These are phyloP conservation scores for Luffa acutangula DNA, from an alignment of 306 rosid genomes.

Conservation along the genomic window DNA sequence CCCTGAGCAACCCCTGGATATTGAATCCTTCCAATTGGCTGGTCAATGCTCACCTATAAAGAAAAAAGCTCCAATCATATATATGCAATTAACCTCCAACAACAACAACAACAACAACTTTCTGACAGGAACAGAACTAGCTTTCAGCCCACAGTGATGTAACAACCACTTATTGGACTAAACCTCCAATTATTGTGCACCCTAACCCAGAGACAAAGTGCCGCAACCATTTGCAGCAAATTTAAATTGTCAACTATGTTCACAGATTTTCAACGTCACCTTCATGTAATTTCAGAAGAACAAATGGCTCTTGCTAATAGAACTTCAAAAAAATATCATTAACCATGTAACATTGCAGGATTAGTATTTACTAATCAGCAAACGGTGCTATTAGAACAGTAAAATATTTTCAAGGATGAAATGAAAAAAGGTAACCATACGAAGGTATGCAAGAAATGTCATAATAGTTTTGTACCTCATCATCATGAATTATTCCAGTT, in stretches of 20 bases:
- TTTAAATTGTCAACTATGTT: not conserved
- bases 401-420: not conserved
- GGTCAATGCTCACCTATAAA: slow-evolving; percentile 54
- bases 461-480: slow-evolving; percentile 36
- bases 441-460: not conserved
- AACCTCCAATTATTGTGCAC: not conserved
- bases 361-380: not conserved
- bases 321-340: not conserved
- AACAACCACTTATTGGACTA: not conserved
- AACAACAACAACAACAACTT: not conserved
- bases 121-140: not conserved
- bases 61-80: slow-evolving; percentile 2
- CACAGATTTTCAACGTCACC: not conserved
- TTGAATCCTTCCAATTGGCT: slow-evolving; percentile 62
- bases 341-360: not conserved
- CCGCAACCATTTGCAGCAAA: not conserved
- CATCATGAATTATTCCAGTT: slow-evolving; percentile 55
- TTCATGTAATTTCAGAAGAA: not conserved
- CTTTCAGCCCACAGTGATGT: not conserved
- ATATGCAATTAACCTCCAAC: not conserved
- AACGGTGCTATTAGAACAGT: not conserved
- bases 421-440: not conserved
- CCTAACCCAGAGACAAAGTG: not conserved
- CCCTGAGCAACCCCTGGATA: slow-evolving; percentile 80
- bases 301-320: not conserved